Percentiles rank a stretch among this genome's conserved stretches.
Conservation (phyloP, 306 rosid genomes). For the Potentilla sterilis region DNA sequence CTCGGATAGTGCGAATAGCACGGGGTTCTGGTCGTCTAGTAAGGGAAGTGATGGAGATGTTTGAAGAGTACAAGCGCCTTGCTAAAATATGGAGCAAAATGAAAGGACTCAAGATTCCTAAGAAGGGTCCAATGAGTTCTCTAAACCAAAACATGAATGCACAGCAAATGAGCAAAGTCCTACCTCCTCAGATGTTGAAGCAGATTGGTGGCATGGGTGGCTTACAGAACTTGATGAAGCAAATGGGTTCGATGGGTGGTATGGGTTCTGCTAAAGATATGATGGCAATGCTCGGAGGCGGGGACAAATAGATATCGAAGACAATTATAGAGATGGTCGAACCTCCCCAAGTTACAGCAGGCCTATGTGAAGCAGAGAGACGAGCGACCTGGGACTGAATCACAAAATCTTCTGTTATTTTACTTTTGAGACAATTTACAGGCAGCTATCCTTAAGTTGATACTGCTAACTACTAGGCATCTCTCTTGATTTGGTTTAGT, state of each 20-base stretch:
- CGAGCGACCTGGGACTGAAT: not conserved
- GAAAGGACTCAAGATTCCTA: constrained; percentile 78
- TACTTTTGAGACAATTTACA: not conserved
- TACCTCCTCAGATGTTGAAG: constrained; percentile 80
- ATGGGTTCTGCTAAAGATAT: constrained; percentile 60
- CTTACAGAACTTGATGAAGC: constrained; percentile 85
- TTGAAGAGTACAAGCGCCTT: constrained; percentile 81
- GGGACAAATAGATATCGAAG: constrained; percentile 38
- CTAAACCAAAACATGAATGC: constrained; percentile 79
- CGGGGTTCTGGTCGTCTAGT: constrained; percentile 72
- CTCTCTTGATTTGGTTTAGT: not conserved
- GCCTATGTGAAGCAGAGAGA: not conserved
- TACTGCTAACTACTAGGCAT: not conserved
- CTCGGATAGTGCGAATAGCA: constrained; percentile 78
- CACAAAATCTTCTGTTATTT: not conserved
- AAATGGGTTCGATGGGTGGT: constrained; percentile 37
- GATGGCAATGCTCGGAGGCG: constrained; percentile 89
- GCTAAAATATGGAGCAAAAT: constrained; percentile 81
- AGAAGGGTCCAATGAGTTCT: constrained; percentile 74
- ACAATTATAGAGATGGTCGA: not conserved
- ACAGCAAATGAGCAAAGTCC: constrained; percentile 79
- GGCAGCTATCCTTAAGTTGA: not conserved
- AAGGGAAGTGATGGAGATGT: constrained; percentile 74
- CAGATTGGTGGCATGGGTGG: constrained; percentile 90
- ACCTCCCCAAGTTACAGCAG: constrained; percentile 8